phyloP scores from a whole-genome alignment of 2,329 filamentous ascomycete species.

The Cladobotryum mycophilum region DNA sequence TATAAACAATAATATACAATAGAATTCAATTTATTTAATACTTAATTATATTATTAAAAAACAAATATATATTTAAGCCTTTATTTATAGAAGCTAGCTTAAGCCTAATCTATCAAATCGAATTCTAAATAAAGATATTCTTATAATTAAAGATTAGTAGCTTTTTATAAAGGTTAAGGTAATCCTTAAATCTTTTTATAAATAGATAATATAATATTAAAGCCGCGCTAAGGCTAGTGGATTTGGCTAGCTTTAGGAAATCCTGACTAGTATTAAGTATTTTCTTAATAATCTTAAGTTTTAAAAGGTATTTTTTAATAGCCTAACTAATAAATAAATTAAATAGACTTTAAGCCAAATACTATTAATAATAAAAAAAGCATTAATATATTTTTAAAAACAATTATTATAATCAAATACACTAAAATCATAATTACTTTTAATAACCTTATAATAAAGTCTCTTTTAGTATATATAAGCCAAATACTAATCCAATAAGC shows the following conservation, averaged over 20 bases:
- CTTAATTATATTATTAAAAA: neutral
- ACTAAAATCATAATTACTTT: too few relatives aligned
- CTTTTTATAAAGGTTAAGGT: neutral
- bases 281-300: too few relatives aligned
- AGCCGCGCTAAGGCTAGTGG: neutral
- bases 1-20: neutral
- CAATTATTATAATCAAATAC: too few relatives aligned
- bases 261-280: neutral
- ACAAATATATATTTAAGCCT: neutral
- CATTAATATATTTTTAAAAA: too few relatives aligned
- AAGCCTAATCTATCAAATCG: too few relatives aligned
- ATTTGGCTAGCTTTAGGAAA: neutral
- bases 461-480: too few relatives aligned
- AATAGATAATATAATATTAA: neutral
- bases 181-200: neutral
- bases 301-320: too few relatives aligned
- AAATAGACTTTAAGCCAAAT: too few relatives aligned
- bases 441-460: too few relatives aligned
- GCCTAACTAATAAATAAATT: too few relatives aligned
- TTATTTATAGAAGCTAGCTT: neutral
- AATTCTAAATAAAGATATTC: neutral
- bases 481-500: too few relatives aligned
- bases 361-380: too few relatives aligned
- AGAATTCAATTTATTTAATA: slow-evolving; percentile 1
- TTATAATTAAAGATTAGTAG: neutral